Evolutionary conservation across 225 moss, liverwort and hornwort species (phyloP), one percentile per base, ranked within the genome.

Genomic region (Bryum argenteum): DNA sequence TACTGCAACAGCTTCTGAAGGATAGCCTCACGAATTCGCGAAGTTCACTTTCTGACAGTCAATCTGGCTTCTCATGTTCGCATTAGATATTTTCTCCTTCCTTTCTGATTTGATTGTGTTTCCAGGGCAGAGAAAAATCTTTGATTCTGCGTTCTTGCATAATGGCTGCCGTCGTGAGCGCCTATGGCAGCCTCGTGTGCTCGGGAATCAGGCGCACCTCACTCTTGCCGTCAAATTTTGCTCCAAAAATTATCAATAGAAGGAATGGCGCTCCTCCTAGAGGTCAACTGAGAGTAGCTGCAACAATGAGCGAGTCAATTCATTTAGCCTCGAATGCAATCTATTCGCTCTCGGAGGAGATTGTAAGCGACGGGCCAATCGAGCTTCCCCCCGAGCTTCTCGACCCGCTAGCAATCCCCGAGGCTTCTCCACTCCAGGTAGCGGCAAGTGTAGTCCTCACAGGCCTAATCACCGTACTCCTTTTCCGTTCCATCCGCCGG

Each of bases 401-500:
- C 2, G 81, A 87, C 44, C 87, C 87, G 5, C 55, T 87, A 63
- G 84, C 87, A 12, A 79, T 87, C 53, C 87, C 87, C n/a, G 84
- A 79, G 67, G 78, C 87, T 1, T 84, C 84, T 4, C 84, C 87
- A 24, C 56, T 87, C 76, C 87, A 87, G 74, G 43, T 78, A 16
- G 87, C 76, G 4, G 87, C 84, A 0, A 87, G 87, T 50, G 10
- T 87, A 20, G 73, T 81, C 23, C 84, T 87, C 61, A 87, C 87
- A n/a, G 87, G 87, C 26, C 8, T 74, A 71, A 87, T 87, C 10
- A 81, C 84, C 23, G 87, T 87, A 78, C 84, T 87, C 12, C 74
- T 87, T 1, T 84, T 92, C 66, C 94, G 97, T 28, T 39, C 87
- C 61, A 65, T 87, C 8, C 83, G 81, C 50, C 78, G 87, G n/a